Conservation (phyloP, 2,329 filamentous ascomycete genomes). For the Epichloe hybrida region DNA sequence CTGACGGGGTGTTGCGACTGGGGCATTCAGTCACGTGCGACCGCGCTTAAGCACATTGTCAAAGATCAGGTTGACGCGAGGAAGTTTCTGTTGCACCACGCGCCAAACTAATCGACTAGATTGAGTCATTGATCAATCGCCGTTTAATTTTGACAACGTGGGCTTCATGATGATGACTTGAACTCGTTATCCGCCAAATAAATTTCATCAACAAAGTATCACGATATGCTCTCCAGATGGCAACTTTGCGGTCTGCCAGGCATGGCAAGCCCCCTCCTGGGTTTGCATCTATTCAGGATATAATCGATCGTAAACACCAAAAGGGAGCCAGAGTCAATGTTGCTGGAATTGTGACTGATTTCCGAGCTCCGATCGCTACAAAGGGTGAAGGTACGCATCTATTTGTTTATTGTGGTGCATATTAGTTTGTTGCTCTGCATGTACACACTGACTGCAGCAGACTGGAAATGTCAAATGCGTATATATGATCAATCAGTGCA, state of each 20-base stretch:
- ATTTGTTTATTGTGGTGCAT: neutral
- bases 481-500: conserved; percentile 46
- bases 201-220: neutral
- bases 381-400: conserved; percentile 33
- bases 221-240: conserved; percentile 4
- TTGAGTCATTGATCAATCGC: neutral
- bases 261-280: conserved; percentile 11
- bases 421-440: neutral
- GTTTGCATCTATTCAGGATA: conserved; percentile 22
- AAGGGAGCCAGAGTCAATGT: conserved; percentile 35
- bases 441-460: conserved; percentile 20
- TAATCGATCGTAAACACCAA: conserved; percentile 27
- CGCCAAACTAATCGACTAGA: neutral
- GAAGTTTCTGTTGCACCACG: neutral
- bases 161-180: neutral
- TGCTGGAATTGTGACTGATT: conserved; percentile 59
- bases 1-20: neutral
- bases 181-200: neutral
- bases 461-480: conserved; percentile 46
- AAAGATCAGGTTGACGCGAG: neutral
- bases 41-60: neutral
- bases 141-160: neutral
- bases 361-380: conserved; percentile 37
- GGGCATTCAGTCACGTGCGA: conserved; percentile 1
- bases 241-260: conserved; percentile 2